Evolutionary conservation across 371 early-diverging fungal species (phyloP), one percentile per base, ranked within the genome.

Genomic region (Mycotypha africana): DNA sequence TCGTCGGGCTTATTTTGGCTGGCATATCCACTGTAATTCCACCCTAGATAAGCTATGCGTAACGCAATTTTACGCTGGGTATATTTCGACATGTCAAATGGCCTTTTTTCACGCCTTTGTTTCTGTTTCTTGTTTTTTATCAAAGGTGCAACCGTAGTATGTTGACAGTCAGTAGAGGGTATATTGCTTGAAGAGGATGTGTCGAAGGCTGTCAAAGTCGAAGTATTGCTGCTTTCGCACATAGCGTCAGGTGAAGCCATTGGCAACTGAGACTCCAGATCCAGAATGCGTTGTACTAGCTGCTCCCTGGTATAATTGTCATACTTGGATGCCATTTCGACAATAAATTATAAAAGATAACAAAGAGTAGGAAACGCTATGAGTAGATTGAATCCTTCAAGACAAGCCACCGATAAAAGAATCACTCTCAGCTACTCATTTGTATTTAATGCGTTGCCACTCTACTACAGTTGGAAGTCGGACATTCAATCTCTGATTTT

Each of bases 21-120:
- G 5, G 95, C 91, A 54, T 96, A 84, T 9, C 97, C 97, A 52
- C 79, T 76, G 70, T 96, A 97, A 22, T 84, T 73, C 88, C 89
- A 90, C 1, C 96, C 97, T 47, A 95, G 70, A 67, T 97, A 97
- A 23, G 91, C 85, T 25, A 97, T 74, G 59, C 84, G 87, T 36
- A 97, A 72, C 10, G 95, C 95, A 22, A 97, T 77, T 42, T 79
- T 82, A 24, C 94, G 86, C 46, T 78, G 75, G 10, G 82, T 64
- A 52, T 90, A 88, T 49, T 78, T 74, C 22, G 70, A 47, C 72
- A 93, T 92, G 53, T 95, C 90, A 50, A 95, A 92, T 6, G 79
- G 76, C 16, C 80, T 62, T 15, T 67, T 58, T 15, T 23, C 17
- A 35, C 32, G 68, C 59, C 46, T 62, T 68, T 28, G 45, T 53